These are phyloP conservation scores for Blastocystis sp. DNA, from an alignment of 352 stramenopile genomes.

Conservation along the genomic window DNA sequence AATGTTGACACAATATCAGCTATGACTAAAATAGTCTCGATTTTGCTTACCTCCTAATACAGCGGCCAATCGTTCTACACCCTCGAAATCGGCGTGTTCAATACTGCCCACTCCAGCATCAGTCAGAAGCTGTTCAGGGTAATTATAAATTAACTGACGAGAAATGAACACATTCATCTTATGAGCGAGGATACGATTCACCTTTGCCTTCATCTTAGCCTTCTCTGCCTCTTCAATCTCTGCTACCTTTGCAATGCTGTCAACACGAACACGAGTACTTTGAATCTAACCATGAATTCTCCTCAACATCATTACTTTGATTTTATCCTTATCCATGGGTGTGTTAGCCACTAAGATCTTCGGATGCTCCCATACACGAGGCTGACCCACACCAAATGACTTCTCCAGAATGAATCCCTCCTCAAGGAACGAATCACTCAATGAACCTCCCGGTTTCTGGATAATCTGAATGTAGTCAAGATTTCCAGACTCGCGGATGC, in stretches of 20 bases:
- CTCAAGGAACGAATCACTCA: constrained; percentile 93
- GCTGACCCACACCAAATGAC: constrained; percentile 80
- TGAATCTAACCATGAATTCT: neutral
- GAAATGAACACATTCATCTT: constrained; percentile 99
- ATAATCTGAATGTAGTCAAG: constrained; percentile 97
- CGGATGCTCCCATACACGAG: constrained; percentile 85
- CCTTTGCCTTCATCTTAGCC: constrained; percentile 94
- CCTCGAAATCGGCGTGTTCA: constrained; percentile 98
- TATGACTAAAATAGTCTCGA: neutral
- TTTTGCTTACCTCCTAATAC: constrained; percentile 78
- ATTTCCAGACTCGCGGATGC: constrained; percentile 85
- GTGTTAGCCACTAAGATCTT: constrained; percentile 98
- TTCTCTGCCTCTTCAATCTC: constrained; percentile 97
- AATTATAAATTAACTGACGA: constrained; percentile 99
- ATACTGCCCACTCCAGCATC: constrained; percentile 95
- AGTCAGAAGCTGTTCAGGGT: constrained; percentile 92
- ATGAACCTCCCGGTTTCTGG: constrained; percentile 88
- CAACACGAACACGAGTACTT: constrained; percentile 80
- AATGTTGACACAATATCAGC: constrained; percentile 91
- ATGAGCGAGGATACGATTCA: constrained; percentile 91
- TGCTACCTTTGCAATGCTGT: constrained; percentile 95
- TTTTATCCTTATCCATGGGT: constrained; percentile 99
- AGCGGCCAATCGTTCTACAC: constrained; percentile 89
- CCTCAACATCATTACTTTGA: constrained; percentile 81
- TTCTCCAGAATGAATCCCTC: constrained; percentile 96